Percentiles rank a stretch among this genome's conserved stretches.
Conservation (phyloP, 495 filamentous ascomycete genomes). For the Rhypophila decipiens region DNA sequence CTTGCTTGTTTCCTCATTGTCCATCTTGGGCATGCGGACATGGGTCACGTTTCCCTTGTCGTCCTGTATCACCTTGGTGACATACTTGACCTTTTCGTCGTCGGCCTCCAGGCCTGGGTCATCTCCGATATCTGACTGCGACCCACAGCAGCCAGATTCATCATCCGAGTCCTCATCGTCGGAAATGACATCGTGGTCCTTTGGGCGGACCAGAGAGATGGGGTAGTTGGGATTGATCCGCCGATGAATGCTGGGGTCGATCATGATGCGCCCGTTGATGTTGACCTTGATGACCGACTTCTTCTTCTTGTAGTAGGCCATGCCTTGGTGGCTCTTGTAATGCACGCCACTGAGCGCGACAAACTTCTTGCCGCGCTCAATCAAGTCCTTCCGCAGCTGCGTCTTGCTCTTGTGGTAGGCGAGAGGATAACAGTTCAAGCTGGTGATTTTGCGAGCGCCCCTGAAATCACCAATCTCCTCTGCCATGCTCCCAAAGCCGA, state of each 20-base stretch:
- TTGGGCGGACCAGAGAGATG: constrained; percentile 70
- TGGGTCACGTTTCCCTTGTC: constrained; percentile 53
- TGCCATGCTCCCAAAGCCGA: constrained; percentile 51
- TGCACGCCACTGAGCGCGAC: constrained; percentile 73
- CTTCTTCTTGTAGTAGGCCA: constrained; percentile 82
- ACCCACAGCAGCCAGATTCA: constrained; percentile 39
- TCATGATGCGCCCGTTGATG: constrained; percentile 87
- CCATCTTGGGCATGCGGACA: constrained; percentile 38
- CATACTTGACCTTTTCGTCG: constrained; percentile 47
- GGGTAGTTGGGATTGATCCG: constrained; percentile 86
- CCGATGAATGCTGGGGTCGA: constrained; percentile 80
- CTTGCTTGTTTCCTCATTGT: constrained; percentile 57
- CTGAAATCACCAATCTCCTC: constrained; percentile 75
- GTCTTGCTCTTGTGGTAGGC: constrained; percentile 74
- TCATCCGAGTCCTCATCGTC: constrained; percentile 55
- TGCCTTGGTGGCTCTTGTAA: constrained; percentile 75
- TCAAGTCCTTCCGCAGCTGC: constrained; percentile 55
- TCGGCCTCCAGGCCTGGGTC: constrained; percentile 33
- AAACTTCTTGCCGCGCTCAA: constrained; percentile 84
- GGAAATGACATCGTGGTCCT: constrained; percentile 64
- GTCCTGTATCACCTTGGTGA: constrained; percentile 60
- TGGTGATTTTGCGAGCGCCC: constrained; percentile 76
- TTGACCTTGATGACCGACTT: constrained; percentile 74
- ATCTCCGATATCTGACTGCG: constrained; percentile 29
- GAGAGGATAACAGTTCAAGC: constrained; percentile 70